These are phyloP conservation scores for Aspergillus vadensis DNA, from an alignment of 2,329 filamentous ascomycete genomes.

Conservation along the genomic window DNA sequence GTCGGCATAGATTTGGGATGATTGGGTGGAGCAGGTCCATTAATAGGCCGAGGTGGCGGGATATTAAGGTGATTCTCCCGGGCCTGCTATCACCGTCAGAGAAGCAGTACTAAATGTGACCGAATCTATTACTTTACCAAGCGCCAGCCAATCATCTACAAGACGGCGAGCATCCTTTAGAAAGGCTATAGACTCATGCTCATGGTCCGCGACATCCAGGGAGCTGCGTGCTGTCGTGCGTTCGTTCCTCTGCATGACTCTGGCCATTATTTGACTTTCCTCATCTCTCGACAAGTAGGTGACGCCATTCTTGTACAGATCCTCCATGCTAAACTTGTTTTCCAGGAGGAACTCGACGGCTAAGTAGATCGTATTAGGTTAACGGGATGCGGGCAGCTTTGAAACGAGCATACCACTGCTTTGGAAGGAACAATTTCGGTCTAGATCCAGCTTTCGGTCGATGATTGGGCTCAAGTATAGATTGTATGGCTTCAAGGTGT, in stretches of 20 bases:
- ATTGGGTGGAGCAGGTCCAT: slow-evolving; percentile 19
- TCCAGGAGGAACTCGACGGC: slow-evolving; percentile 63
- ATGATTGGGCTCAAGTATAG: slow-evolving; percentile 61
- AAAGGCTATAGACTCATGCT: slow-evolving; percentile 56
- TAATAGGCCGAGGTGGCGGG: slow-evolving; percentile 30
- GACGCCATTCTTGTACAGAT: slow-evolving; percentile 59
- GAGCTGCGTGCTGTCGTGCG: slow-evolving; percentile 36
- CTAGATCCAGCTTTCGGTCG: slow-evolving; percentile 56
- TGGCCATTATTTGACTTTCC: slow-evolving; percentile 51
- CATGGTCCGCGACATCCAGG: slow-evolving; percentile 55
- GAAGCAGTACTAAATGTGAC: background rate
- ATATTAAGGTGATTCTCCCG: slow-evolving; percentile 50
- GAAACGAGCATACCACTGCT: slow-evolving; percentile 49
- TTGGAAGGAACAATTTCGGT: slow-evolving; percentile 62
- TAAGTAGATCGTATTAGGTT: slow-evolving; percentile 21
- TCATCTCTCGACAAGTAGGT: slow-evolving; percentile 65
- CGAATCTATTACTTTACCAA: slow-evolving; percentile 23
- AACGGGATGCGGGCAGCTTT: background rate
- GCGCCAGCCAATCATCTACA: slow-evolving; percentile 50
- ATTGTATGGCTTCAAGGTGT: slow-evolving; percentile 66
- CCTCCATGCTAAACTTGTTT: slow-evolving; percentile 61
- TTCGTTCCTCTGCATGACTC: slow-evolving; percentile 46
- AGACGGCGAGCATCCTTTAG: slow-evolving; percentile 49
- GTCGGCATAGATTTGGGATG: slow-evolving; percentile 25
- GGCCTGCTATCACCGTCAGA: slow-evolving; percentile 18